phyloP scores from a whole-genome alignment of 768 basidiomycete genomes.

The Aureoboletus auriporus region DNA sequence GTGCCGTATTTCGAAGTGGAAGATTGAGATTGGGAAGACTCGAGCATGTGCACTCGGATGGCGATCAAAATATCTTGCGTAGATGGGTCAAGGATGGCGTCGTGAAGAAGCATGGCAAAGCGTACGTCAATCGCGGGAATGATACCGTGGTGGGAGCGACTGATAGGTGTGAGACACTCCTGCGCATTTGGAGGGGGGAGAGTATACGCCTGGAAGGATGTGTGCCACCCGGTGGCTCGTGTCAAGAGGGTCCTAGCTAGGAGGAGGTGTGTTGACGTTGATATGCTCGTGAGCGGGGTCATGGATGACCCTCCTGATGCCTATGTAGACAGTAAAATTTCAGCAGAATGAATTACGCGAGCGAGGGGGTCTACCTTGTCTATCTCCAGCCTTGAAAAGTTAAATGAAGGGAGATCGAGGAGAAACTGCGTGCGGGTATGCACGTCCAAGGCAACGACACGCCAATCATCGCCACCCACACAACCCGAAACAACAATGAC shows the following conservation, averaged over 20 bases:
- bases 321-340: neutral
- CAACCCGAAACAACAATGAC: slow-evolving; percentile 2
- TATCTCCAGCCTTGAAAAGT: neutral
- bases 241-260: slow-evolving; percentile 5
- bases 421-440: slow-evolving; percentile 3
- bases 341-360: neutral
- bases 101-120: slow-evolving; percentile 4
- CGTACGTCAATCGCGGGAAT: slow-evolving; percentile 1
- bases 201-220: slow-evolving; percentile 8
- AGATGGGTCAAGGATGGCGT: slow-evolving; percentile 3
- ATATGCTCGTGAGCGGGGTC: slow-evolving; percentile 1
- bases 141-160: slow-evolving; percentile 7
- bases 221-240: neutral
- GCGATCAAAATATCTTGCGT: slow-evolving; percentile 9
- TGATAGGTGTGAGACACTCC: neutral
- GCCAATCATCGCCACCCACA: neutral
- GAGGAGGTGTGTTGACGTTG: slow-evolving; percentile 20
- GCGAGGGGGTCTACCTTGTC: neutral
- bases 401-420: neutral
- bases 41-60: slow-evolving; percentile 1
- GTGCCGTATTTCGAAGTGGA: neutral
- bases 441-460: slow-evolving; percentile 10
- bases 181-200: neutral
- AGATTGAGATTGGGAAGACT: neutral
- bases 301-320: no score